Conservation (phyloP, 345 rosid species). For the Raphanus sativus region DNA sequence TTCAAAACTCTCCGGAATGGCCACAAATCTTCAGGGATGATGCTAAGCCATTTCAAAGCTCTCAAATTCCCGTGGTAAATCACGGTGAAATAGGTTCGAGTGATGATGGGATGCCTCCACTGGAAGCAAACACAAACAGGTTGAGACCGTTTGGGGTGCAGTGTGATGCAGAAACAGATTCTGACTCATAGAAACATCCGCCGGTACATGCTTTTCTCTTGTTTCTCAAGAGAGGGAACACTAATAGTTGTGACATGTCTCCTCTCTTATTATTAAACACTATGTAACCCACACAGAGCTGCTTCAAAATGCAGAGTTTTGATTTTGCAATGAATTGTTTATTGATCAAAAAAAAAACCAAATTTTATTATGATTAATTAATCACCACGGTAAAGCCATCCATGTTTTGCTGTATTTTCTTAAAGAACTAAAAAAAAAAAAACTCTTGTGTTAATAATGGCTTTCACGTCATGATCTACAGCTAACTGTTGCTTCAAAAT, state of each 20-base stretch:
- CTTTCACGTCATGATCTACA: conserved; percentile 35
- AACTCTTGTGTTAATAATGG: conserved; percentile 29
- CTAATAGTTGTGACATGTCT: conserved; percentile 3
- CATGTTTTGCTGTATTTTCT: conserved; percentile 17
- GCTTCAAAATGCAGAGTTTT: conserved; percentile 17
- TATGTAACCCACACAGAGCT: conserved; percentile 26
- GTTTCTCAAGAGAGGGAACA: neutral
- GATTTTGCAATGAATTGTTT: conserved; percentile 14
- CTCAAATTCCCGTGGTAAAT: conserved; percentile 26
- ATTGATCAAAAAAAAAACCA: neutral
- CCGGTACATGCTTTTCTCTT: conserved; percentile 4
- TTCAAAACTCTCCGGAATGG: conserved; percentile 81
- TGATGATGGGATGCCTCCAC: conserved; percentile 66
- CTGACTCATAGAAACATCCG: conserved; percentile 48
- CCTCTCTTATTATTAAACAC: neutral
- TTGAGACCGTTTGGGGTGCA: conserved; percentile 51
- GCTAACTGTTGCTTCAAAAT: neutral
- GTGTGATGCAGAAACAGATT: conserved; percentile 54
- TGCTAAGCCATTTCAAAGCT: conserved; percentile 32
- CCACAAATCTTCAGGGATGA: conserved; percentile 61
- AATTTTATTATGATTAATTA: neutral
- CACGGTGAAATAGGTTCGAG: conserved; percentile 38
- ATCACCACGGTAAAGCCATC: neutral
- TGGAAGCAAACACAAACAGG: conserved; percentile 82
- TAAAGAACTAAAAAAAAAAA: neutral